phyloP scores from a whole-genome alignment of 305 asterid genomes.

The Fraxinus dipetala region DNA sequence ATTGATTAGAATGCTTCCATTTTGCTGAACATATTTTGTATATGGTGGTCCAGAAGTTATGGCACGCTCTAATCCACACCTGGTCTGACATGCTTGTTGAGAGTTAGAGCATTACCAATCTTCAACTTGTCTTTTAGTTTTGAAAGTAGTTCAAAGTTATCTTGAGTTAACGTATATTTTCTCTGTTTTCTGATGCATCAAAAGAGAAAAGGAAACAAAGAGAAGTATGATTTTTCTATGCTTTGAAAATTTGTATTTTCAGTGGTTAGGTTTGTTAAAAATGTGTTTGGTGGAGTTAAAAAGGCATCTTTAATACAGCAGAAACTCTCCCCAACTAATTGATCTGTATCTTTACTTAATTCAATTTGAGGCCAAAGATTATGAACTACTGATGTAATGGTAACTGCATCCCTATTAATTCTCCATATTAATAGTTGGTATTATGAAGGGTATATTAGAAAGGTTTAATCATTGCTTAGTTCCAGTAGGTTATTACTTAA shows the following conservation, averaged over 20 bases:
- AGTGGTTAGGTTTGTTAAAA: background rate
- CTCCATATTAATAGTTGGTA: no score
- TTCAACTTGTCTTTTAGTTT: background rate
- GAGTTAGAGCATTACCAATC: background rate
- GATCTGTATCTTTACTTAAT: background rate
- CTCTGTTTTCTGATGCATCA: background rate
- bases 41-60: background rate
- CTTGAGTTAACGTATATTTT: background rate
- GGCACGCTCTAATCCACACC: background rate
- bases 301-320: background rate
- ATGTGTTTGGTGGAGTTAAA: background rate
- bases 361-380: background rate
- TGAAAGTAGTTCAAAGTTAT: background rate
- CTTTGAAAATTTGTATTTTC: background rate
- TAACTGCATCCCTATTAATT: no score
- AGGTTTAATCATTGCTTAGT: no score
- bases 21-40: background rate
- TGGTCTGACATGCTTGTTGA: background rate
- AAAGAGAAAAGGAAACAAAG: background rate
- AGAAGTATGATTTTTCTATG: background rate
- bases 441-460: no score
- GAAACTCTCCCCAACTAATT: background rate
- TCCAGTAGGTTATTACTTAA: no score
- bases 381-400: background rate
- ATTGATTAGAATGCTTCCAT: background rate